Base-by-base conservation (phyloP, 2,329 filamentous ascomycete species). In the Pestalotiopsis sp. region DNA sequence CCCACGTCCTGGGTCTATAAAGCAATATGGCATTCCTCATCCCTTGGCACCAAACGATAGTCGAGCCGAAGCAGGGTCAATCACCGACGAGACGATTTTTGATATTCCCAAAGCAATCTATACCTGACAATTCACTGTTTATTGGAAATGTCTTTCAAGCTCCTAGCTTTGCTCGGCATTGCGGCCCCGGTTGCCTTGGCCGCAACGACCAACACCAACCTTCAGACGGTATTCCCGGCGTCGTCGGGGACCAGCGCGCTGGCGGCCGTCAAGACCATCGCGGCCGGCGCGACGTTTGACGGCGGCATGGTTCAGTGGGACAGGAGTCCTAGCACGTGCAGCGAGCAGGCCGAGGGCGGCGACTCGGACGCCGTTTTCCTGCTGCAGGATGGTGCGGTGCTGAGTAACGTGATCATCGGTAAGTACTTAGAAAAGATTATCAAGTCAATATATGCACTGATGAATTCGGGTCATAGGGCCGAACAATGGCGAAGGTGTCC, bases 271-370 rank as follows among this genome's bases (percentile, higher is more conserved):
- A 77, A 82, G 72, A 83, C 83, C 25, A 80, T 86, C 69, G 78
- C 81, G 1, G 82, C 83, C 11, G 80, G 80, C 25, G 77, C 77
- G 56, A 77, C 73, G 41, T 85, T 85, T 71, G 84, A 87, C 72
- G 84, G 85, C 60, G 80, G 78, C 17, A 84, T 85, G 83, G 39
- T 68, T 31, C 73, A 75, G 36, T 76, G 73, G 73, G 73, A 76
- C 69, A 73, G 74, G 20, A 72, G 17, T 31, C 74, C 74, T 0
- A 74, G 73, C n/a, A 76, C 74, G 1, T 62, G 59, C 31, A 62
- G 23, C n/a, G 59, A 62, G 31, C 59, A 62, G 13, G 59, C 59
- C n/a, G 59, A 62, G 59, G 59, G 59, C 20, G 59, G 59, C n/a
- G 59, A 62, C n/a, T 41, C 59, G 25, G 62, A 56, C 12, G 64